Evolutionary conservation across 495 filamentous ascomycete genomes (phyloP).

Genomic region (Penicillium coffeae): DNA sequence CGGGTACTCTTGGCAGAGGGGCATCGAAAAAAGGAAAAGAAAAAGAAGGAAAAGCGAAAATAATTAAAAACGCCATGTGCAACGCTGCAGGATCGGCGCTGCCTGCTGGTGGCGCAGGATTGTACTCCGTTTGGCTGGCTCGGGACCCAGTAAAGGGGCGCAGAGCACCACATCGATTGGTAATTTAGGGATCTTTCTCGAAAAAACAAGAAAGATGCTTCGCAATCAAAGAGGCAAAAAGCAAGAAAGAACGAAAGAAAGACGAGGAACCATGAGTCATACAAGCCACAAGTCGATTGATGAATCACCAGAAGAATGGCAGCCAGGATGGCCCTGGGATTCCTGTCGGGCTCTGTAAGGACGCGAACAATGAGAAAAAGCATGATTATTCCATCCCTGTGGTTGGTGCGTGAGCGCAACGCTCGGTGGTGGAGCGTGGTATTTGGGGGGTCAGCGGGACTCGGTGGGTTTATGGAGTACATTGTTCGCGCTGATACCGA

Average conservation of each 20-base stretch:
- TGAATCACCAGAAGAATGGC: slow-evolving; percentile 2
- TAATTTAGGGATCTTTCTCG: slow-evolving; percentile 18
- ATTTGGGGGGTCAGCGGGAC: slow-evolving; percentile 6
- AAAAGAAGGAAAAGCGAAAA: neutral
- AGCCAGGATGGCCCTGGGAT: slow-evolving; percentile 12
- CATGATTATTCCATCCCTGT: slow-evolving; percentile 22
- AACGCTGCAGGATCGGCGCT: slow-evolving; percentile 25
- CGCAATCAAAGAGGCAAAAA: slow-evolving; percentile 1
- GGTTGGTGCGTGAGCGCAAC: slow-evolving; percentile 27
- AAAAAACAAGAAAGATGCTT: neutral
- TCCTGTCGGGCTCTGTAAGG: slow-evolving; percentile 20
- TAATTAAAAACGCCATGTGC: slow-evolving; percentile 17
- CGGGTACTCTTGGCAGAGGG: neutral
- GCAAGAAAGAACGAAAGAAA: neutral
- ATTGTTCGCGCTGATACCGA: neutral
- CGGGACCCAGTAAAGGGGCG: slow-evolving; percentile 10
- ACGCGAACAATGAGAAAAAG: slow-evolving; percentile 5
- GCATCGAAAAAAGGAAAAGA: neutral
- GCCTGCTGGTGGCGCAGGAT: slow-evolving; percentile 23
- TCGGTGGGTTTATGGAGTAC: neutral
- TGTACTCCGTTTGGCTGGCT: slow-evolving; percentile 13
- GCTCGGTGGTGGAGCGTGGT: slow-evolving; percentile 1
- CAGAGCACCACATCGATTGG: slow-evolving; percentile 16
- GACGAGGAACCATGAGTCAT: slow-evolving; percentile 16
- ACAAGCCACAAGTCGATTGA: neutral